Percentiles rank a stretch among this genome's conserved stretches.
Conservation (phyloP, 345 rosid species). For the Brassica rapa region DNA sequence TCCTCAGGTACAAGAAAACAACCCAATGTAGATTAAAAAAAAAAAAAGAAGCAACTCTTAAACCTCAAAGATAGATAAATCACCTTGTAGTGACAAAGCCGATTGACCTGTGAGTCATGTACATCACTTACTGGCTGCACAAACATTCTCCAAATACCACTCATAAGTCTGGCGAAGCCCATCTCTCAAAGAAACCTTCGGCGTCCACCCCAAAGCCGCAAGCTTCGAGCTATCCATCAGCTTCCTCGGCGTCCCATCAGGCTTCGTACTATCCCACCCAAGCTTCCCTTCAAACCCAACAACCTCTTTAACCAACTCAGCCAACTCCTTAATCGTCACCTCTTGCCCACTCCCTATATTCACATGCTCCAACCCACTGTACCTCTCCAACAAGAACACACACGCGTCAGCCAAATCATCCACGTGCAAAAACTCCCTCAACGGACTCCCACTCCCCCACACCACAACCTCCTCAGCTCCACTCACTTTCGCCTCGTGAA, state of each 20-base stretch:
- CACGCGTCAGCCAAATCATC: slow-evolving; percentile 94
- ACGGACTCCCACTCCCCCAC: slow-evolving; percentile 92
- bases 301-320: slow-evolving; percentile 87
- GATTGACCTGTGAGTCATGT: neutral
- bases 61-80: slow-evolving; percentile 12
- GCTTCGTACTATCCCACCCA: slow-evolving; percentile 81
- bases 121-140: slow-evolving; percentile 23
- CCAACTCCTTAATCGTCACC: slow-evolving; percentile 86
- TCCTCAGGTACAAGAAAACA: slow-evolving; percentile 2
- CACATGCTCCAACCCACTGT: slow-evolving; percentile 76
- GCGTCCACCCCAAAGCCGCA: slow-evolving; percentile 71
- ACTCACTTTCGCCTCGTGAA: slow-evolving; percentile 76
- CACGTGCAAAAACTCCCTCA: slow-evolving; percentile 93
- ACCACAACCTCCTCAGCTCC: slow-evolving; percentile 82
- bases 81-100: neutral
- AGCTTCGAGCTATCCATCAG: slow-evolving; percentile 92
- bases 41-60: neutral
- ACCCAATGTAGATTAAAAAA: neutral
- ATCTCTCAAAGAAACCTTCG: slow-evolving; percentile 69
- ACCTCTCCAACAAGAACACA: slow-evolving; percentile 74
- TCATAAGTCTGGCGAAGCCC: slow-evolving; percentile 83
- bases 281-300: slow-evolving; percentile 86
- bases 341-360: slow-evolving; percentile 93
- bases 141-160: slow-evolving; percentile 85
- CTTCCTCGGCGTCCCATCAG: slow-evolving; percentile 95